These are phyloP conservation scores for Kappamyces sp. DNA, from an alignment of 192 early-diverging fungal species.

Conservation along the genomic window DNA sequence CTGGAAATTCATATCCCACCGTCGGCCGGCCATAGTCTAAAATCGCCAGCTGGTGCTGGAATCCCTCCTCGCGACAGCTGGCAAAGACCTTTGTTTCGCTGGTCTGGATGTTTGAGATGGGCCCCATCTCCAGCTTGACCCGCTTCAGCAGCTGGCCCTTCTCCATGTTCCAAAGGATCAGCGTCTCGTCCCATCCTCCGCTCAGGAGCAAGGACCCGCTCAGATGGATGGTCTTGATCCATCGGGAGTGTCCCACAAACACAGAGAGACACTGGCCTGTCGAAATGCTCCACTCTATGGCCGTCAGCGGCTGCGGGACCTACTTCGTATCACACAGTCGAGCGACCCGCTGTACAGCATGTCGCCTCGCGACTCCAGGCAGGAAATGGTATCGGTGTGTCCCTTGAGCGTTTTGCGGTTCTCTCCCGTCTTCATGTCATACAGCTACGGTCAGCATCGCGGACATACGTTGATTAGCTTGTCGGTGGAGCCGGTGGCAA, in stretches of 20 bases:
- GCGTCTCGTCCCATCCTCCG: slow-evolving; percentile 37
- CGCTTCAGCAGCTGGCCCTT: slow-evolving; percentile 17
- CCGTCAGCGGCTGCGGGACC: background rate
- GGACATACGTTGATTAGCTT: slow-evolving; percentile 26
- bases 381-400: slow-evolving; percentile 42
- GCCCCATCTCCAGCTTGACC: slow-evolving; percentile 25
- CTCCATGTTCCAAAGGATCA: slow-evolving; percentile 23
- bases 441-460: slow-evolving; percentile 25
- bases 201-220: slow-evolving; percentile 18
- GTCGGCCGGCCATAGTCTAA: slow-evolving; percentile 30
- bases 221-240: slow-evolving; percentile 30
- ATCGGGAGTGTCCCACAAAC: slow-evolving; percentile 25
- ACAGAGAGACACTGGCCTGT: slow-evolving; percentile 23
- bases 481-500: slow-evolving; percentile 43
- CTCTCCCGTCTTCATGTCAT: slow-evolving; percentile 38
- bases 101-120: slow-evolving; percentile 28
- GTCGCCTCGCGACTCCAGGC: slow-evolving; percentile 25
- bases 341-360: slow-evolving; percentile 37
- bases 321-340: slow-evolving; percentile 33
- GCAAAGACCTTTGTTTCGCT: slow-evolving; percentile 20
- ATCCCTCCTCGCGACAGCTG: slow-evolving; percentile 30
- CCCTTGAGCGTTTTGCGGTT: slow-evolving; percentile 43
- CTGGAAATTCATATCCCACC: background rate
- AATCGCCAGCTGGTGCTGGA: slow-evolving; percentile 25
- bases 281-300: slow-evolving; percentile 28